phyloP scores from a whole-genome alignment of 768 basidiomycete species.

The Auriculariales sp. region DNA sequence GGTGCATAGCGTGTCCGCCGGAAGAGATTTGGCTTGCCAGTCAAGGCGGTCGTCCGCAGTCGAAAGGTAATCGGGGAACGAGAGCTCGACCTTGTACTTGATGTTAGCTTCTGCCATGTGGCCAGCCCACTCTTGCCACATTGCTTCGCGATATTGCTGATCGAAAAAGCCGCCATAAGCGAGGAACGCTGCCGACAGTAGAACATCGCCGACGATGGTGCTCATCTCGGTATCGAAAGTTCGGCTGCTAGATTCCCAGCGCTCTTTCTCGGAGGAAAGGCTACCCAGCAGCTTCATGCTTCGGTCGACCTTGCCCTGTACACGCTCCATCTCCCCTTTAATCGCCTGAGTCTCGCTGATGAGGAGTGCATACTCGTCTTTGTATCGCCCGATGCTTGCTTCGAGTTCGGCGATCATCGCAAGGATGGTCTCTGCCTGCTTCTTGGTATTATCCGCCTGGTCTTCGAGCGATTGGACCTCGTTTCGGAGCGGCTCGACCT shows the following conservation, averaged over 20 bases:
- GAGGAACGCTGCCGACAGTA: slow-evolving; percentile 90
- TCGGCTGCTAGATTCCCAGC: slow-evolving; percentile 90
- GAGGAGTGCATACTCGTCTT: slow-evolving; percentile 91
- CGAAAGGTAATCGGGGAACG: slow-evolving; percentile 89
- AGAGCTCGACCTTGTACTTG: slow-evolving; percentile 84
- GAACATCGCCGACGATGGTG: slow-evolving; percentile 92
- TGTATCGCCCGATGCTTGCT: slow-evolving; percentile 82
- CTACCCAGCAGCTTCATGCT: slow-evolving; percentile 91
- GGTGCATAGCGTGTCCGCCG: slow-evolving; percentile 86
- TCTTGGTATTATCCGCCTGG: slow-evolving; percentile 89
- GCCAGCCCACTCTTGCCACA: slow-evolving; percentile 91
- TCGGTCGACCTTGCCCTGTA: slow-evolving; percentile 92
- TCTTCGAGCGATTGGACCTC: slow-evolving; percentile 88
- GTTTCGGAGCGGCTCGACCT: slow-evolving; percentile 88
- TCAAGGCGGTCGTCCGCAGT: slow-evolving; percentile 90
- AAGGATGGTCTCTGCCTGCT: slow-evolving; percentile 80
- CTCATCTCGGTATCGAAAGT: slow-evolving; percentile 98
- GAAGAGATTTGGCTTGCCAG: slow-evolving; percentile 94
- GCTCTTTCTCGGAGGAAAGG: slow-evolving; percentile 82
- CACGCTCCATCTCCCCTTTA: slow-evolving; percentile 94
- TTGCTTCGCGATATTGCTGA: slow-evolving; percentile 90
- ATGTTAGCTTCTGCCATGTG: slow-evolving; percentile 83
- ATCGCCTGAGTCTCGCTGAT: slow-evolving; percentile 96
- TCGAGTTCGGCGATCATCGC: slow-evolving; percentile 89
- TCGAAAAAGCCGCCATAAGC: slow-evolving; percentile 98